A percentile compares a stretch with the other conserved stretches of the same genome.
Conservation (phyloP, 441 rosid species). For the Pelargonium exstipulatum region DNA sequence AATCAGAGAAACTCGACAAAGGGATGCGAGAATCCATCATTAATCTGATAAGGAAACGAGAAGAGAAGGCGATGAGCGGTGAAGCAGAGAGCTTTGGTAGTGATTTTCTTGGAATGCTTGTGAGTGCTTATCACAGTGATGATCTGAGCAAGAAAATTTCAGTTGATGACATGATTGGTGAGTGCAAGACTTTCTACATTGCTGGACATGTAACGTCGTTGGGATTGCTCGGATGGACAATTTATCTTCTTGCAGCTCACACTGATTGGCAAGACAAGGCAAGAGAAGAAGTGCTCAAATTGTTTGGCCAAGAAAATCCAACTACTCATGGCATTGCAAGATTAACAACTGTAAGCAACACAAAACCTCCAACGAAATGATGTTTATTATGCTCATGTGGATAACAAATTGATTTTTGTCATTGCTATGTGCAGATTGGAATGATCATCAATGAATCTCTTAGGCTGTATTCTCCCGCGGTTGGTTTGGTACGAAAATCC, state of each 20-base stretch:
- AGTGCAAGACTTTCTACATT: slow-evolving; percentile 42
- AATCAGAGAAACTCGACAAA: slow-evolving; percentile 19
- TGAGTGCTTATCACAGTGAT: not conserved
- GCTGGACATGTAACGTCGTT: slow-evolving; percentile 50
- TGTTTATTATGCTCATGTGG: too few species aligned
- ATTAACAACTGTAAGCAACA: slow-evolving; percentile 31
- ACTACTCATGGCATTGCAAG: slow-evolving; percentile 27
- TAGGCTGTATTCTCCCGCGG: slow-evolving; percentile 1
- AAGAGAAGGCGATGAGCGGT: slow-evolving; percentile 15
- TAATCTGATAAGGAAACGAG: slow-evolving; percentile 22
- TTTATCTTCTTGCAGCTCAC: slow-evolving; percentile 36
- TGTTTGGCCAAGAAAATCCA: slow-evolving; percentile 31
- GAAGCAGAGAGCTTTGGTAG: slow-evolving; percentile 18
- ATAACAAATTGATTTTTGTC: too few species aligned
- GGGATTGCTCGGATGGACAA: slow-evolving; percentile 38
- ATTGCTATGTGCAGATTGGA: slow-evolving; percentile 17
- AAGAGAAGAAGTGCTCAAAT: slow-evolving; percentile 30
- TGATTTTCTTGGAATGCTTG: slow-evolving; percentile 2
- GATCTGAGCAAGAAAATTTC: slow-evolving; percentile 24
- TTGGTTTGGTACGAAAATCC: not conserved
- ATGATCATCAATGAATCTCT: slow-evolving; percentile 8
- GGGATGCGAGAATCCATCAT: slow-evolving; percentile 14
- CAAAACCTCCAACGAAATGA: too few species aligned
- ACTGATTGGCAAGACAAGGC: slow-evolving; percentile 45
- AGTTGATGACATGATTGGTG: slow-evolving; percentile 32